Evolutionary conservation across 257 asterid species (phyloP), one percentile per base, ranked within the genome.

Genomic region (Fraxinus quadrangulata): DNA sequence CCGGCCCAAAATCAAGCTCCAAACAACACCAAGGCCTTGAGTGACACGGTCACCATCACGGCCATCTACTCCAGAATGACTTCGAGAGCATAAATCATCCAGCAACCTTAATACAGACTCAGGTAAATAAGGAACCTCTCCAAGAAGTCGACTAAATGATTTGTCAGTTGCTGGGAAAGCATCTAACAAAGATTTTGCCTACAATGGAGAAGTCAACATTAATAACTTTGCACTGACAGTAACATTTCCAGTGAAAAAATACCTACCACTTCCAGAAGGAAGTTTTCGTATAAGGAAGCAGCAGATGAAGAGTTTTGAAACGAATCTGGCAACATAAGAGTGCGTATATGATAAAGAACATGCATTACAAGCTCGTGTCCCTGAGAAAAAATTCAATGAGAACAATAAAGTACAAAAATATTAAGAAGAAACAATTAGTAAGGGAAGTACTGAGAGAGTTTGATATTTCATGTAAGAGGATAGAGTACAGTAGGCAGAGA

Each of bases 21-120:
- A 93, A 71, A 89, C 89, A 37, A 93, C 97, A 82, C 97, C 98
- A 71, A 96, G 98, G 72, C 98, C 98, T 86, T 96, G 99, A 84
- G 98, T 92, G 77, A 92, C 96, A 83, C 92, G 98, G 76, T 96
- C 99, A 79, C 93, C 90, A 83, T 89, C 97, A 80, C 85, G 88
- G 39, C 77, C 79, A 85, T 88, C 93, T 73, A 81, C 81, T 76
- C 90, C 96, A 70, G 84, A 81, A 78, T 81, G 79, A 79, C 79
- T 83, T 74, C 86, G 90, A 81, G 90, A 84, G 85, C 98, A 92
- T 78, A 96, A 80, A 81, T 92, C 96, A 78, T 84, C 86, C 76
- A 96, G 88, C 76, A 96, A 87, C 80, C 88, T 82, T 89, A 93
- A 79, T 71, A 89, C 85, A 73, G 98, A 90, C 79, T 92, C 97